phyloP scores from a whole-genome alignment of 805 yeast genomes.

The Spathaspora girioi region DNA sequence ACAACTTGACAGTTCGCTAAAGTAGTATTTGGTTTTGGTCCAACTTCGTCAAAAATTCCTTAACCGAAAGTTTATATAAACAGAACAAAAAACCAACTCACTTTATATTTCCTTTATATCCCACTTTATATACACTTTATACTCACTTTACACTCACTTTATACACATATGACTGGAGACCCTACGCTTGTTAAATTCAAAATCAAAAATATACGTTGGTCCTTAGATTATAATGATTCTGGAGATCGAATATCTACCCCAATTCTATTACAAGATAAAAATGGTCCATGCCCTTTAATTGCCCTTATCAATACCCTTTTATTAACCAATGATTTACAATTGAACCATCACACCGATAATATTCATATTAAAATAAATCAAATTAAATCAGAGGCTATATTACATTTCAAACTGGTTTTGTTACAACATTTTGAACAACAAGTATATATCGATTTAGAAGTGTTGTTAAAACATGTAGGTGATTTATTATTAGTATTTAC shows the following conservation, averaged over 20 bases:
- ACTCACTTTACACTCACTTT: neutral
- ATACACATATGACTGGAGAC: neutral
- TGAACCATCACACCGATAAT: conserved; percentile 2
- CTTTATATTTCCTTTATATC: too few relatives aligned
- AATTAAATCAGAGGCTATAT: neutral
- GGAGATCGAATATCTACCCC: conserved; percentile 36
- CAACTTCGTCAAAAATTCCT: too few relatives aligned
- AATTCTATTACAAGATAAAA: conserved; percentile 69
- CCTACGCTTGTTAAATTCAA: conserved; percentile 5
- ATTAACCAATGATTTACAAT: conserved; percentile 39
- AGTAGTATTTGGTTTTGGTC: too few relatives aligned
- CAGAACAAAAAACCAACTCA: too few relatives aligned
- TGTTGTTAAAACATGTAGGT: conserved; percentile 49
- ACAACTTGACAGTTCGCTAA: too few relatives aligned
- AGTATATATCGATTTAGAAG: conserved; percentile 23
- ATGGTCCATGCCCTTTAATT: conserved; percentile 87
- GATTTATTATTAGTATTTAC: conserved; percentile 31
- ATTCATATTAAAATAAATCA: conserved; percentile 1
- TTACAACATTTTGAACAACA: neutral
- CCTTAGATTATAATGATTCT: conserved; percentile 5
- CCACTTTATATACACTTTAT: too few relatives aligned
- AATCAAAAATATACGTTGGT: conserved; percentile 10
- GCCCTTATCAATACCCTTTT: conserved; percentile 72
- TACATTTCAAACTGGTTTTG: conserved; percentile 5
- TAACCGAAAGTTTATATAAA: too few relatives aligned